phyloP scores from a whole-genome alignment of 2,329 filamentous ascomycete species.

The Dichotomopilus funicola region DNA sequence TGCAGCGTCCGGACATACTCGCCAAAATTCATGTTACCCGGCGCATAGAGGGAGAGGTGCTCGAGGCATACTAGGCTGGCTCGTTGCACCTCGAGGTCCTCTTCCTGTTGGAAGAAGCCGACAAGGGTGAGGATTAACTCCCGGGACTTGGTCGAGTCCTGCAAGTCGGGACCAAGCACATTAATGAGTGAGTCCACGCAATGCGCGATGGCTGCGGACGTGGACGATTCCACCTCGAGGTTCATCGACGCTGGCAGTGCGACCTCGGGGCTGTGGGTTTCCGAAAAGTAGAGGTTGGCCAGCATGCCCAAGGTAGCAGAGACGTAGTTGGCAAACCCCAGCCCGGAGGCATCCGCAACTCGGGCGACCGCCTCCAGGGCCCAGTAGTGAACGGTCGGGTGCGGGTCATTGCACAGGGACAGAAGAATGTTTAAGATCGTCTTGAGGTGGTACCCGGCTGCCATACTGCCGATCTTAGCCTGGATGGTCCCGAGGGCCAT shows the following conservation, averaged over 20 bases:
- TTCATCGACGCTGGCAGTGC: conserved; percentile 78
- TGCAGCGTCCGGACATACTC: conserved; percentile 81
- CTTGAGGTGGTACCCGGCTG: conserved; percentile 90
- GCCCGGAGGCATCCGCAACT: conserved; percentile 83
- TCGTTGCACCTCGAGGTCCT: conserved; percentile 62
- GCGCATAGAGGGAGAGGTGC: conserved; percentile 86
- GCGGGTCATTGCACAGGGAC: conserved; percentile 91
- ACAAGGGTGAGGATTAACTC: conserved; percentile 87
- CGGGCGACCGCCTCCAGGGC: conserved; percentile 81
- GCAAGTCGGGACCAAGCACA: conserved; percentile 88
- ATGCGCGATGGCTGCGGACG: conserved; percentile 73
- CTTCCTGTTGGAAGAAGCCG: conserved; percentile 71
- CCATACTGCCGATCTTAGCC: conserved; percentile 94
- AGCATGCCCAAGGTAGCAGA: conserved; percentile 89
- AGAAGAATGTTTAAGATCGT: conserved; percentile 97
- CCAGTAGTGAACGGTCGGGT: conserved; percentile 94
- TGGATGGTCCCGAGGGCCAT: conserved; percentile 91
- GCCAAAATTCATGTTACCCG: conserved; percentile 75
- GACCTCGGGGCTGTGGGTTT: conserved; percentile 84
- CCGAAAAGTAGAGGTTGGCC: conserved; percentile 83
- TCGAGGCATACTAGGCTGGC: conserved; percentile 80
- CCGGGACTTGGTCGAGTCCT: conserved; percentile 85
- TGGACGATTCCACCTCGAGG: conserved; percentile 77
- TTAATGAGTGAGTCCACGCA: conserved; percentile 96
- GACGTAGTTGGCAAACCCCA: conserved; percentile 88